Base-by-base conservation (phyloP, 495 filamentous ascomycete genomes). In the Pyrenula aspistea region DNA sequence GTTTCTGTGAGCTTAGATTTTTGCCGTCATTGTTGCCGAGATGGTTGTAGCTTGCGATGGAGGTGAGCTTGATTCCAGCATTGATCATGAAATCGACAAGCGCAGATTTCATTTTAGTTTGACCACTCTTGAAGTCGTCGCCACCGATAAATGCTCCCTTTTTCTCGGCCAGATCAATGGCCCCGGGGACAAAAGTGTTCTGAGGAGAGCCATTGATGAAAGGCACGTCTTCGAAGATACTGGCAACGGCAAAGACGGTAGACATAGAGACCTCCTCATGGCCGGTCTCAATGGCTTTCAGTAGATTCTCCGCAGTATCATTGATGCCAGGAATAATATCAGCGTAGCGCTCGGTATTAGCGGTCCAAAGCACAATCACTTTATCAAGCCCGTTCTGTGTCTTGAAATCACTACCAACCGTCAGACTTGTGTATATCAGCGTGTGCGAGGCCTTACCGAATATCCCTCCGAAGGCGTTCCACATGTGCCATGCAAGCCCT, bases 51-150 rank as follows among this genome's bases (percentile, higher is more conserved):
- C 88, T 93, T 63, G 93, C 89, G 72, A 98, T 97, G 55, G 94
- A 96, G 55, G 94, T 98, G 63, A 98, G 85, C 80, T 95, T 96
- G 80, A 98, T 96, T 68, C 93, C 93, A 56, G 93, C 94, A 70
- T 84, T 96, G 84, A 98, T 93, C 64, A 98, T 73, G 79, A 98
- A 98, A 75, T 98, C 93, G 19, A 97, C 94, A 19, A 98, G 83
- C 20, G 94, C 94, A 47, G 91, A 96, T 73, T 98, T 98, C 93
- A 98, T 98, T 84, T 98, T 98, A 65, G 93, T 98, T 80, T 98
- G 93, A 59, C 93, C 93, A 54, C 93, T 97, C 82, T 98, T 98
- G 84, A 98, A 98, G 76, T 98, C 93, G 70, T 98, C 93, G 63
- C 93, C 93, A 49, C 92, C 94, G 63, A 98, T 90, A 79, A 96